Conservation (phyloP, 1,284 basidiomycete species). For the Neotropicomus parvogracilis region DNA sequence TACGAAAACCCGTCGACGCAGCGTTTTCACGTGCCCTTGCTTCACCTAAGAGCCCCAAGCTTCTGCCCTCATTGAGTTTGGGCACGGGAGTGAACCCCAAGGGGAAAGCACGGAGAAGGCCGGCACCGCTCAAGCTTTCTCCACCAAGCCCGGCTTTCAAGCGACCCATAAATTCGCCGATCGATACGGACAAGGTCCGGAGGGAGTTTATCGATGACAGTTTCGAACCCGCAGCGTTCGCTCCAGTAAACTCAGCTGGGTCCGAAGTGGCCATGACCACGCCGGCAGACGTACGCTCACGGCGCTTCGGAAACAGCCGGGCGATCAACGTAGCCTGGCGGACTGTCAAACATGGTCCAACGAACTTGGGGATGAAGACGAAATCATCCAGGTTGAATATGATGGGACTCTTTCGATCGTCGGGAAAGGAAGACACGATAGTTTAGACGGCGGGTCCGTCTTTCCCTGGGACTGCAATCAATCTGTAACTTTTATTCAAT, state of each 20-base stretch:
- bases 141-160: conserved; percentile 25
- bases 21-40: conserved; percentile 31
- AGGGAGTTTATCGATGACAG: conserved; percentile 29
- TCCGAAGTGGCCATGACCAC: neutral
- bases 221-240: conserved; percentile 17
- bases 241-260: conserved; percentile 1
- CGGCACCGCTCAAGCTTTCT: conserved; percentile 43
- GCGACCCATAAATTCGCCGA: conserved; percentile 22
- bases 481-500: too few species aligned
- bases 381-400: conserved; percentile 29
- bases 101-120: conserved; percentile 39
- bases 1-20: conserved; percentile 41
- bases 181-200: conserved; percentile 22
- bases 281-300: neutral
- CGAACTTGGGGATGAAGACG: conserved; percentile 13
- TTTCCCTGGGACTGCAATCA: neutral
- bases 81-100: conserved; percentile 13
- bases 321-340: conserved; percentile 9
- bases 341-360: conserved; percentile 6
- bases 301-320: neutral
- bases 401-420: conserved; percentile 26
- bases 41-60: conserved; percentile 16
- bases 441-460: neutral
- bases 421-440: conserved; percentile 16
- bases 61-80: neutral